Base-by-base conservation (phyloP, 768 basidiomycete genomes). In the Steccherinum ochraceum region DNA sequence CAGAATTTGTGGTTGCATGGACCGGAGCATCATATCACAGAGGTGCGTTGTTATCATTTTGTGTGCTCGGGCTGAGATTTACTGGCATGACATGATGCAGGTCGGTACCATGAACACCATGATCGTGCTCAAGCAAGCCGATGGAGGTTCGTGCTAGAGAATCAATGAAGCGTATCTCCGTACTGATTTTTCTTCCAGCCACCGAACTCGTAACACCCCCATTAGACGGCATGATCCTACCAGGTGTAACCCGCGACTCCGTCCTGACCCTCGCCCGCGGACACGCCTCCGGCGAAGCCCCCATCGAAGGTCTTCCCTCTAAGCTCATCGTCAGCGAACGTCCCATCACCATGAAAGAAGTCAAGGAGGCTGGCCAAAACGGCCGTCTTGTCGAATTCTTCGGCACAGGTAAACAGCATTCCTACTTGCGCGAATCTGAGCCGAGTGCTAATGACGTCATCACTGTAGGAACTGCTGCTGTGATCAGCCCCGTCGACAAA, bases 31-130 rank as follows among this genome's bases (percentile, higher is more conserved):
- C 62, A 72, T 54, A 59, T 78, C 45, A 80, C 77, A 3, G 79
- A 78, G 64, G 72, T 71, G 48, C 45, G 61, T 53, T 10, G 5
- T 2, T 35, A n/a, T n/a, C n/a, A n/a, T n/a, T n/a, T n/a, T n/a
- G n/a, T n/a, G n/a, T n/a, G n/a, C n/a, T n/a, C n/a, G n/a, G n/a
- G n/a, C n/a, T n/a, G n/a, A n/a, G n/a, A 0, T 19, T 20, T 23
- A 45, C 23, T 3, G 30, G n/a, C 24, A 21, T 24, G 18, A 19
- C 19, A 20, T 40, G 24, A 16, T 43, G 16, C 59, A 72, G 68
- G 91, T 92, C 40, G 93, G 93, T 40, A 92, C 91, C 1, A 94
- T 94, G 93, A 95, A 95, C 67, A 68, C 93, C 64, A 94, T 94
- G 54, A 81, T 86, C 41, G 89, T 84, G 3, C 82, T 93, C 68